These are phyloP conservation scores for Neostapfia colusana DNA, from an alignment of 176 grass and related monocot species.

Conservation along the genomic window DNA sequence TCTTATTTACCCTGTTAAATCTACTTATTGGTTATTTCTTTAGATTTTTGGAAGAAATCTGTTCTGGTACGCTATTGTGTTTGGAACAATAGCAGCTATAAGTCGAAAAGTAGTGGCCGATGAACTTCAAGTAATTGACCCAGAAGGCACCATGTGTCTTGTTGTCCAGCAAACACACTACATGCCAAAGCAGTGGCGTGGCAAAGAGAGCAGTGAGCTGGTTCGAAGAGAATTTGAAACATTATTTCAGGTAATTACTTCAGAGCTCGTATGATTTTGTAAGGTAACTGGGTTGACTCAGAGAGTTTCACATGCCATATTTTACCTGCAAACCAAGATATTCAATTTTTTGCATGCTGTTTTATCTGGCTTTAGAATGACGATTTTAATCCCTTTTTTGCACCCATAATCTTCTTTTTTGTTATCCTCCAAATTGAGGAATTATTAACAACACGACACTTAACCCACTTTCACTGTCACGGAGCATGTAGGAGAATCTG, in stretches of 20 bases:
- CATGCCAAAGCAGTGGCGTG: constrained; percentile 92
- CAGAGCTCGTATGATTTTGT: neutral
- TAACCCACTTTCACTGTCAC: neutral
- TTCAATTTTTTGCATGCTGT: neutral
- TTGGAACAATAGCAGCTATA: constrained; percentile 92
- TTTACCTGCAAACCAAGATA: neutral
- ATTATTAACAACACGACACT: neutral
- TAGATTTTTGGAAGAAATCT: constrained; percentile 94
- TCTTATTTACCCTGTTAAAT: constrained; percentile 18
- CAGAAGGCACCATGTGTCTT: constrained; percentile 83
- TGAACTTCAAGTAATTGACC: constrained; percentile 95
- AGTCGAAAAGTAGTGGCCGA: constrained; percentile 85
- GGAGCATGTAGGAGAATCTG: neutral
- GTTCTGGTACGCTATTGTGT: constrained; percentile 96
- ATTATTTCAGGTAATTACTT: constrained; percentile 72
- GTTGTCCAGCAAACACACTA: constrained; percentile 87
- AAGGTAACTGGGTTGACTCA: neutral
- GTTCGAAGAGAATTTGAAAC: constrained; percentile 84
- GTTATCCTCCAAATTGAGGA: neutral
- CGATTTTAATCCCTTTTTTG: neutral
- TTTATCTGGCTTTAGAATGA: constrained; percentile 7
- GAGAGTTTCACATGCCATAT: neutral
- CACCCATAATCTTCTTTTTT: neutral
- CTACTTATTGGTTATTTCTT: constrained; percentile 23
- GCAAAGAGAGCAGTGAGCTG: constrained; percentile 78